A percentile compares a stretch with the other conserved stretches of the same genome.
phyloP scores from a whole-genome alignment of 306 rosid genomes.

The Luffa acutangula region DNA sequence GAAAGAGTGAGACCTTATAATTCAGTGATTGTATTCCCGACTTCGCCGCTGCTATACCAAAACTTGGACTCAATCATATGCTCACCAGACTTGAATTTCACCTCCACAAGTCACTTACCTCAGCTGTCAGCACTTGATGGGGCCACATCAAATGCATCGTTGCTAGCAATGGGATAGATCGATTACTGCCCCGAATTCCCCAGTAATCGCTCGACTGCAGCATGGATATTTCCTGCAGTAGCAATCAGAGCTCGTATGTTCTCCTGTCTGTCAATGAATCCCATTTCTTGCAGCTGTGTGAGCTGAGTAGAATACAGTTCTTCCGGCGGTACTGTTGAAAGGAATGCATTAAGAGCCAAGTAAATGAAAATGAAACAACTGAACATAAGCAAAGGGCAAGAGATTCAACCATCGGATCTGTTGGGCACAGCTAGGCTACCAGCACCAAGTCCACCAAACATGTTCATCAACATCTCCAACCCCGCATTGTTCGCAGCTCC shows the following conservation, averaged over 20 bases:
- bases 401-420: slow-evolving; percentile 52
- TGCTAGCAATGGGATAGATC: background rate
- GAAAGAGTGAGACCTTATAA: slow-evolving; percentile 14
- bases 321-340: slow-evolving; percentile 68
- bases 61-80: slow-evolving; percentile 27
- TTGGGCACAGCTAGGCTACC: slow-evolving; percentile 64
- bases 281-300: slow-evolving; percentile 91
- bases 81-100: slow-evolving; percentile 15
- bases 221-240: slow-evolving; percentile 75
- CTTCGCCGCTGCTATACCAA: slow-evolving; percentile 26
- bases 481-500: slow-evolving; percentile 47
- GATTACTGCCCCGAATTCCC: slow-evolving; percentile 56
- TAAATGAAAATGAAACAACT: background rate
- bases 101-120: slow-evolving; percentile 25
- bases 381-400: slow-evolving; percentile 1
- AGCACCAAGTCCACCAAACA: slow-evolving; percentile 91
- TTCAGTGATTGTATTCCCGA: slow-evolving; percentile 20
- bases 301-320: slow-evolving; percentile 77
- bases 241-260: slow-evolving; percentile 76
- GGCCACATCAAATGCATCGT: background rate
- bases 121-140: slow-evolving; percentile 12
- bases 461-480: slow-evolving; percentile 60
- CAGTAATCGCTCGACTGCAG: slow-evolving; percentile 77
- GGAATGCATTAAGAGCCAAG: background rate
- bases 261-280: slow-evolving; percentile 83